Conservation (phyloP, 345 rosid species). For the Lagerstroemia speciosa region DNA sequence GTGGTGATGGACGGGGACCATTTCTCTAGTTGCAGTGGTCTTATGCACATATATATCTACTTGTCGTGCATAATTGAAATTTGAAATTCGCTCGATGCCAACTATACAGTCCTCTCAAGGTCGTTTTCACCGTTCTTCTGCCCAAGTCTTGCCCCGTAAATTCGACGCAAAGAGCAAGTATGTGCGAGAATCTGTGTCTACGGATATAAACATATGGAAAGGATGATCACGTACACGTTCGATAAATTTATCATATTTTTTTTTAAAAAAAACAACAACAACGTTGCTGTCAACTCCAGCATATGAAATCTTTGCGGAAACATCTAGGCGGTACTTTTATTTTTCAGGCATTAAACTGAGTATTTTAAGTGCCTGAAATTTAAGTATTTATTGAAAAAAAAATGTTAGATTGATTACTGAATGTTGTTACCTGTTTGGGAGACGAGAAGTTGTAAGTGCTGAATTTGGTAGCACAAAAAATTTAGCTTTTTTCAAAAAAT, state of each 20-base stretch:
- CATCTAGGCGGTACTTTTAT: no score
- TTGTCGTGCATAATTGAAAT: conserved; percentile 1
- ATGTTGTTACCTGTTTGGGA: no score
- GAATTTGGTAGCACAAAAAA: no score
- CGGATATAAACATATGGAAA: background rate
- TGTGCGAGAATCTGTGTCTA: background rate
- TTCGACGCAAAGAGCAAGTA: background rate
- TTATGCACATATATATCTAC: background rate
- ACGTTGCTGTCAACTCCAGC: background rate
- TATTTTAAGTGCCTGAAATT: no score
- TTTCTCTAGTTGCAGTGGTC: background rate
- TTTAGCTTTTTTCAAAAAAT: no score
- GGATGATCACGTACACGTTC: no score
- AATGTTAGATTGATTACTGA: no score
- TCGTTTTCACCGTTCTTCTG: background rate
- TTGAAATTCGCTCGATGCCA: background rate
- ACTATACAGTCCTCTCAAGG: background rate
- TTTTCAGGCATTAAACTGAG: no score
- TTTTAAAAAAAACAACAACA: background rate
- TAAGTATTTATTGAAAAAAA: no score
- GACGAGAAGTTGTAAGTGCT: no score
- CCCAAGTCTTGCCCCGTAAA: background rate
- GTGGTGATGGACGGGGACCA: background rate
- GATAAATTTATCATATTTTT: no score
- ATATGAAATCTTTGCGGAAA: no score